Evolutionary conservation across 768 basidiomycete species (phyloP), one percentile per base, ranked within the genome.

Genomic region (Leccinum broughii): DNA sequence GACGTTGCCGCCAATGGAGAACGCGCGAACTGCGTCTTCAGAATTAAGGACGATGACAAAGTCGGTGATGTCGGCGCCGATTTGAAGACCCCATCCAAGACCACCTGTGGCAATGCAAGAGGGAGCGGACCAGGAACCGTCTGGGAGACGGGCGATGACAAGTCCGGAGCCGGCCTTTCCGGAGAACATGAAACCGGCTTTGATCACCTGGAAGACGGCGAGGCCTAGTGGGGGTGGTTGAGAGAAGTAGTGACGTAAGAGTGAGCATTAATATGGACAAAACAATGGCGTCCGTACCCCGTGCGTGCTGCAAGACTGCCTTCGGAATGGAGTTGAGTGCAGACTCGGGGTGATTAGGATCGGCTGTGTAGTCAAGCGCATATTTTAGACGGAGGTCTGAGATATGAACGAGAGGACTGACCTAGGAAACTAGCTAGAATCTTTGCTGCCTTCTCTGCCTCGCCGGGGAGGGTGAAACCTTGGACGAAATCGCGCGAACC

Each of bases 21-120:
- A 98, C 10, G 97, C 96, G 50, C 88, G 84, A 34, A 99, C 93
- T 44, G 96, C 95, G 58, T 98, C 95, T 67, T 97, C 93, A 64
- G 88, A 91, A 80, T 98, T 98, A 69, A 98, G 88, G 41, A 99
- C 95, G 72, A 98, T 87, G 59, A 99, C 95, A 65, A 98, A 97
- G 72, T 98, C 94, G 51, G 88, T 90, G 72, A 95, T 85, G 77
- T 97, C 95, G 3, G 95, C 95, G 52, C 95, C 95, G 58, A 96
- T 93, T 76, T 98, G 96, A 48, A 95, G 86, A 34, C 93, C 93
- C 90, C 93, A 93, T 15, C 94, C 93, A 11, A 95, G 83, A 37
- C 96, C 96, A 17, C 92, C 95, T 0, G 95, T 98, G 32, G 92
- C 95, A 70, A 98, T 96, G 77, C 95, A 98, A 24, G 92, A 94